Base-by-base conservation (phyloP, 2,329 filamentous ascomycete genomes). In the Ramularia endophylla region DNA sequence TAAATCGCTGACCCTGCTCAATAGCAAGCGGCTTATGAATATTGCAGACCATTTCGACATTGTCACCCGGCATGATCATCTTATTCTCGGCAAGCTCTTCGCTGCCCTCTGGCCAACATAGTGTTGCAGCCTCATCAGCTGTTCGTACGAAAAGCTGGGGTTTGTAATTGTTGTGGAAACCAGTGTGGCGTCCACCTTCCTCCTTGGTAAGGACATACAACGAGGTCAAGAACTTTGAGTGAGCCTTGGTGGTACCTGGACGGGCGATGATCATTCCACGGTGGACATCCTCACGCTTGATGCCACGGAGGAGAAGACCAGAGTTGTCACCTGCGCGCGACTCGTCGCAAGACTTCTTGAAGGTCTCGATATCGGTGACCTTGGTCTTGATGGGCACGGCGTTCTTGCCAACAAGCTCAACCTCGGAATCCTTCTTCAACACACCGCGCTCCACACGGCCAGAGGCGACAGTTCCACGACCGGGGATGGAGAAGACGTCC, bases 321-420 rank as follows among this genome's bases (percentile, higher is more conserved):
- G 92, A 95, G 81, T 97, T 98, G 72, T 98, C 92, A 68, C 92
- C 92, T 48, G 92, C 92, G 59, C 86, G 81, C 45, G 90, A 94
- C 72, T 95, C 87, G 44, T 95, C 89, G 70, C 92, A 97, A 36
- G 88, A 94, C 80, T 98, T 98, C 80, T 97, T 95, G 79, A 98
- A 98, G 54, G 90, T 98, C 77, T 98, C 92, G 57, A 98, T 97
- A 64, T 98, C 94, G 62, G 92, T 98, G 53, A 98, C 90, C 78
- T 95, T 97, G 69, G 92, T 97, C 81, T 94, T 95, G 76, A 97
- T 86, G 54, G 87, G 72, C 33, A 81, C 77, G 43, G 71, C 69
- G 55, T 83, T 81, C 75, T 92, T 94, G 65, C 92, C 92, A 48
- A 98, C 78, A 52, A 98, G 79, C 76, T 98, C 92, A 54, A 98